Conservation (phyloP, 495 filamentous ascomycete species). For the Penicillium diatomitis region DNA sequence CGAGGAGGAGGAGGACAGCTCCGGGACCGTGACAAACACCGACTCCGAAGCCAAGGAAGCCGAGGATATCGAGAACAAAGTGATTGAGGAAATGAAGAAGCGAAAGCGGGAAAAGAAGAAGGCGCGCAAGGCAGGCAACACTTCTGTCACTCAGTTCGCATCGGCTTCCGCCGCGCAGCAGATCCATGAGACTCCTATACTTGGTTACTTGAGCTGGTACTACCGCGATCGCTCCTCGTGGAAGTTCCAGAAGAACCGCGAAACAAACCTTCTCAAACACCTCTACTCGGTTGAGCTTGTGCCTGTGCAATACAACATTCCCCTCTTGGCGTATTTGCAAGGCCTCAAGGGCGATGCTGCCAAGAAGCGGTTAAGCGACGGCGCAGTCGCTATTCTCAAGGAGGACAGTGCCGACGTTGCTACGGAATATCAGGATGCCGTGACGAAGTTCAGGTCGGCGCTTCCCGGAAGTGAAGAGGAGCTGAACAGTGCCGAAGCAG, state of each 20-base stretch:
- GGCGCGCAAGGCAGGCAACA: slow-evolving; percentile 14
- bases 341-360: slow-evolving; percentile 60
- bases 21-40: slow-evolving; percentile 4
- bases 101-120: slow-evolving; percentile 30
- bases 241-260: slow-evolving; percentile 92
- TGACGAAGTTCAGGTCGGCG: slow-evolving; percentile 33
- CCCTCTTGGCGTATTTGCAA: slow-evolving; percentile 60
- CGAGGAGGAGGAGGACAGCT: slow-evolving; percentile 9
- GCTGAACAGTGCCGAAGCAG: slow-evolving; percentile 20
- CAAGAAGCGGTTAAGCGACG: slow-evolving; percentile 49
- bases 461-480: slow-evolving; percentile 23
- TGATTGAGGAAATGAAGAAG: slow-evolving; percentile 19
- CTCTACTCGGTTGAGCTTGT: slow-evolving; percentile 59
- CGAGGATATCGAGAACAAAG: slow-evolving; percentile 8
- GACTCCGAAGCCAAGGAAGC: slow-evolving; percentile 8
- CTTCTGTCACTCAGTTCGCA: neutral
- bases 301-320: slow-evolving; percentile 51
- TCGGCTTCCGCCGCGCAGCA: slow-evolving; percentile 3
- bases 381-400: slow-evolving; percentile 46
- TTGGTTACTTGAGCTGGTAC: slow-evolving; percentile 66
- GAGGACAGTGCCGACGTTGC: slow-evolving; percentile 25
- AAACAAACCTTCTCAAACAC: slow-evolving; percentile 74
- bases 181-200: slow-evolving; percentile 46
- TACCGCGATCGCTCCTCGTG: slow-evolving; percentile 54
- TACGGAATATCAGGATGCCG: slow-evolving; percentile 46